Conservation (phyloP, 2,329 filamentous ascomycete genomes). For the Helminthosporium solani region DNA sequence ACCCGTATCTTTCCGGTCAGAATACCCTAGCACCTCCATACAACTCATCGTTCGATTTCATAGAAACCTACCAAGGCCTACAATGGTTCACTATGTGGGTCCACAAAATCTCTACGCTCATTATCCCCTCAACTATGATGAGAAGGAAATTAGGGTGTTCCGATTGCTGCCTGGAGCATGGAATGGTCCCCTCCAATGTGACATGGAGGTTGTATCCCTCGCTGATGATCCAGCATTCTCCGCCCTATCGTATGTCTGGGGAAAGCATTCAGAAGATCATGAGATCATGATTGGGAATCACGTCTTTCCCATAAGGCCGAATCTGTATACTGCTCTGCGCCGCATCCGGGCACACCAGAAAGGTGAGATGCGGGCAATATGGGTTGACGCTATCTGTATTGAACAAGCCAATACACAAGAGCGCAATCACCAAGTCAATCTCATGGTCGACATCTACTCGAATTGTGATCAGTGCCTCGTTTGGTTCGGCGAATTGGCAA, state of each 20-base stretch:
- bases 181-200: neutral
- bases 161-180: neutral
- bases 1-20: too few species aligned
- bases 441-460: conserved; percentile 3
- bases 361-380: neutral
- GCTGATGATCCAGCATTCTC: neutral
- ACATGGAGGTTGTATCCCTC: neutral
- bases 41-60: too few species aligned
- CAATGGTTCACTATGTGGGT: neutral
- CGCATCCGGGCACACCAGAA: neutral
- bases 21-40: too few species aligned
- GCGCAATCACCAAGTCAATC: conserved; percentile 1
- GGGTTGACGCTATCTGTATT: conserved; percentile 4
- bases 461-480: neutral
- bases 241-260: conserved; percentile 3
- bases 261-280: neutral
- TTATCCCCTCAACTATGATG: neutral
- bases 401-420: conserved; percentile 2
- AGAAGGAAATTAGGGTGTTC: neutral
- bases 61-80: too few species aligned
- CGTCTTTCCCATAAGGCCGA: neutral
- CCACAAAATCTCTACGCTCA: neutral
- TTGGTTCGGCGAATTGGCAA: conserved; percentile 1
- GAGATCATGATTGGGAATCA: neutral
- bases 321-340: neutral